Evolutionary conservation across 2,329 filamentous ascomycete species (phyloP).

Genomic region (Aspergillus pseudonomiae): DNA sequence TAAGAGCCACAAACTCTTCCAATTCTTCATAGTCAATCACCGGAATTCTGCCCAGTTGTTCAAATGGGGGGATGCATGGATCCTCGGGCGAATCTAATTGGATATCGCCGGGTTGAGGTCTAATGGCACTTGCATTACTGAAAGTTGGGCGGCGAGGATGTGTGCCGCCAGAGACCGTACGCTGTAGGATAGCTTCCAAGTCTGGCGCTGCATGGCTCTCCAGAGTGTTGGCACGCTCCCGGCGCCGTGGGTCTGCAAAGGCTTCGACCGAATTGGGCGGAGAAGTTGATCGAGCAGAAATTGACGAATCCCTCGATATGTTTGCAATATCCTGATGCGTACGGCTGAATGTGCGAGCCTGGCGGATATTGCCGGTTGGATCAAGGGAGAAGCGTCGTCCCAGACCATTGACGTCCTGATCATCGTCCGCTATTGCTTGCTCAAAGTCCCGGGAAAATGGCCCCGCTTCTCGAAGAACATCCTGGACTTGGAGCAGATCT

Average conservation of each 20-base stretch:
- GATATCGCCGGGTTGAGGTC: conserved; percentile 46
- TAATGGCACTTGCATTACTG: conserved; percentile 60
- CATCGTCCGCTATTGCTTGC: conserved; percentile 80
- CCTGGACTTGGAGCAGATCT: conserved; percentile 51
- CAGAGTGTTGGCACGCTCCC: conserved; percentile 71
- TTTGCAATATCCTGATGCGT: conserved; percentile 43
- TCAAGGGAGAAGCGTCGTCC: conserved; percentile 46
- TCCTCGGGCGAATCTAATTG: conserved; percentile 53
- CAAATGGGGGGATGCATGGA: conserved; percentile 82
- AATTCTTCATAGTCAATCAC: conserved; percentile 91
- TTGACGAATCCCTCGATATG: conserved; percentile 52
- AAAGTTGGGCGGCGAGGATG: conserved; percentile 63
- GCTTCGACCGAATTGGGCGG: conserved; percentile 97
- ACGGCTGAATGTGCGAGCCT: conserved; percentile 38
- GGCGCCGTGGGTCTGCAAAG: conserved; percentile 86
- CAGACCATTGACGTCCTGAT: conserved; percentile 46
- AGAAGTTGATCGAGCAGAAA: conserved; percentile 70
- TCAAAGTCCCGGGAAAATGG: conserved; percentile 79
- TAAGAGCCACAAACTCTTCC: conserved; percentile 81
- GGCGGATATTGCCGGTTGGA: conserved; percentile 40
- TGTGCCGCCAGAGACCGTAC: conserved; percentile 72
- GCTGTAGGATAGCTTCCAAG: conserved; percentile 63
- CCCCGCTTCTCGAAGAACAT: conserved; percentile 46
- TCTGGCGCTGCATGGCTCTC: conserved; percentile 63
- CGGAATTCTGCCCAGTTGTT: conserved; percentile 75